Base-by-base conservation (phyloP, 768 basidiomycete genomes). In the Omphalotus guepiniiformis region DNA sequence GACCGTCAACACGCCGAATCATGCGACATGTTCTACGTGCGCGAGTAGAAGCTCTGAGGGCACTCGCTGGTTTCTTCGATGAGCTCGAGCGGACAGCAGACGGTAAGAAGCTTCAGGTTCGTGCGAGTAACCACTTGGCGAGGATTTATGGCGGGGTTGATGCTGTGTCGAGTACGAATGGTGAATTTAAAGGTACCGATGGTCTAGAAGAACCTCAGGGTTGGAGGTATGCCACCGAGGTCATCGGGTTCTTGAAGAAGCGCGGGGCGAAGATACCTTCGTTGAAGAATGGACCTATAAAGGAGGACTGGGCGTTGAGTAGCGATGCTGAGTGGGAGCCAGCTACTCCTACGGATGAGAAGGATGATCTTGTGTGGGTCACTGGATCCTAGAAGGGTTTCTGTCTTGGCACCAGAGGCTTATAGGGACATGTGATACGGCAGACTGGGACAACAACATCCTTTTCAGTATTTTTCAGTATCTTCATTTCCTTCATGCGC, bases 11-110 rank as follows among this genome's bases (percentile, higher is more conserved):
- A 7, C 82, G 90, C 37, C 79, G 83, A 37, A 80, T 96, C 49
- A 83, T 97, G 56, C 87, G 90, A 16, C 91, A 96, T 65, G 88
- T 96, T 48, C 72, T 97, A 42, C 78, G 88, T 15, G 85, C 88
- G 21, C 84, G 94, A n/a, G 77, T 83, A 4, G 83, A 92, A 61
- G 92, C 93, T 13, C 78, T 84, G 28, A 80, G 82, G 50, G 81
- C 83, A 5, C 77, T 97, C 15, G 83, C 84, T 15, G 66, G 67
- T 42, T 84, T 90, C 61, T 80, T 95, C 49, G 75, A 79, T 28
- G 75, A 85, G 46, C 67, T 94, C 49, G 78, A 73, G 50, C 67
- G 55, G 48, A 59, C 53, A 39, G 63, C 64, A 36, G 55, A 45
- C 39, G 65, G 64, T 40, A 74, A 62, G 63, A 72, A 62, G 64